Evolutionary conservation across 2,329 filamentous ascomycete genomes (phyloP).

Genomic region (Chrysoporthe puriensis): DNA sequence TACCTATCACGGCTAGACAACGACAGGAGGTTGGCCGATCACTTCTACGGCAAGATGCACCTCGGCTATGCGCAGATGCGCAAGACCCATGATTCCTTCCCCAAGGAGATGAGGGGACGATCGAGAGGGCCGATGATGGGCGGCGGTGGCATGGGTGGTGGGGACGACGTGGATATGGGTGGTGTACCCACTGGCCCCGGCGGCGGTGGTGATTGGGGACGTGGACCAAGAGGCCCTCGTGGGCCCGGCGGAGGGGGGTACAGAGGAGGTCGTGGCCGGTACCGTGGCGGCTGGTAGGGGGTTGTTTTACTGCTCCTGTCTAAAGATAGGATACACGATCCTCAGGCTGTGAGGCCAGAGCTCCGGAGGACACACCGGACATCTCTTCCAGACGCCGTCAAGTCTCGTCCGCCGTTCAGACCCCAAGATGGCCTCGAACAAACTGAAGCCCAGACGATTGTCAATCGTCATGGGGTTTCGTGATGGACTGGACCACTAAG

Average conservation of each 20-base stretch:
- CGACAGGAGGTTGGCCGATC: slow-evolving; percentile 88
- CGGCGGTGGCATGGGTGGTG: slow-evolving; percentile 44
- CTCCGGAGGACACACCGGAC: neutral
- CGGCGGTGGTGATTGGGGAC: slow-evolving; percentile 47
- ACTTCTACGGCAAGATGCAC: slow-evolving; percentile 99
- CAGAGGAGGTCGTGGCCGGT: slow-evolving; percentile 44
- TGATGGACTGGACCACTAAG: neutral
- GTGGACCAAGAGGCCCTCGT: slow-evolving; percentile 54
- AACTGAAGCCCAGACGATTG: neutral
- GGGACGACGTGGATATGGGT: slow-evolving; percentile 47
- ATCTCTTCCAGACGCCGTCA: neutral
- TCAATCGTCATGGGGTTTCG: neutral
- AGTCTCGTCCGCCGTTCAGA: neutral
- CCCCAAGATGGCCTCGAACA: neutral
- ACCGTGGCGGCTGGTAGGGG: slow-evolving; percentile 53
- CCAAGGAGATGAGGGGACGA: slow-evolving; percentile 81
- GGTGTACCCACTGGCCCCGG: slow-evolving; percentile 47
- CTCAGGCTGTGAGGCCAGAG: neutral
- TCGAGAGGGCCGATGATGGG: slow-evolving; percentile 62
- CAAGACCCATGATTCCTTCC: slow-evolving; percentile 85
- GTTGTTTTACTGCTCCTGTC: no score
- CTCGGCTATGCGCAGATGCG: slow-evolving; percentile 97
- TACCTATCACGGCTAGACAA: slow-evolving; percentile 93
- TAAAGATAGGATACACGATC: neutral
- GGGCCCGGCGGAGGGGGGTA: slow-evolving; percentile 52